phyloP scores from a whole-genome alignment of 2,329 filamentous ascomycete genomes.

The Talaromyces sp. region DNA sequence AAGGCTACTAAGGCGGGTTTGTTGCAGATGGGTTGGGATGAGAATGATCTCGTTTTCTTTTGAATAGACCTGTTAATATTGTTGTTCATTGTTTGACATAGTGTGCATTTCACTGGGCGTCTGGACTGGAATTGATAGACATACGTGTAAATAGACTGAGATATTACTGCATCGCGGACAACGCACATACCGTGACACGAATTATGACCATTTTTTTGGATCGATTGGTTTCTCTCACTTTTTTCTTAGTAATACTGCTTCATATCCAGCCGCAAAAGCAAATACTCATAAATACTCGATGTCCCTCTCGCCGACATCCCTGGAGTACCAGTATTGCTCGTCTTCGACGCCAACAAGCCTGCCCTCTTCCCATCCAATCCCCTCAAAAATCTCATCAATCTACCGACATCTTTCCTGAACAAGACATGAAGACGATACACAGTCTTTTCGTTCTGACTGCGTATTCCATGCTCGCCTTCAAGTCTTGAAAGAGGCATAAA shows the following conservation, averaged over 20 bases:
- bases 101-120: slow-evolving; percentile 8
- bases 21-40: slow-evolving; percentile 63
- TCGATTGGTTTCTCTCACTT: background rate
- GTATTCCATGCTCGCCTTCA: slow-evolving; percentile 39
- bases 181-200: slow-evolving; percentile 1
- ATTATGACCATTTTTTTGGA: background rate
- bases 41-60: slow-evolving; percentile 73
- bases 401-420: slow-evolving; percentile 68
- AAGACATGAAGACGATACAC: slow-evolving; percentile 55
- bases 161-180: background rate
- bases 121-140: background rate
- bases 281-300: slow-evolving; percentile 61
- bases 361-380: slow-evolving; percentile 58
- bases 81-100: background rate
- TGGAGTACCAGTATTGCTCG: slow-evolving; percentile 3
- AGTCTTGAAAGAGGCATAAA: slow-evolving; percentile 53
- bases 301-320: slow-evolving; percentile 10
- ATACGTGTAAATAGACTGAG: slow-evolving; percentile 8
- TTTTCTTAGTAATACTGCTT: slow-evolving; percentile 57
- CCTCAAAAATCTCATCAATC: slow-evolving; percentile 70
- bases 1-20: slow-evolving; percentile 58
- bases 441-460: slow-evolving; percentile 38
- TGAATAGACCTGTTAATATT: slow-evolving; percentile 36
- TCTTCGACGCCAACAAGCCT: slow-evolving; percentile 28
- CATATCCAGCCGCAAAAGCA: slow-evolving; percentile 69